phyloP scores from a whole-genome alignment of 2,329 filamentous ascomycete species.

The Nigrospora oryzae region DNA sequence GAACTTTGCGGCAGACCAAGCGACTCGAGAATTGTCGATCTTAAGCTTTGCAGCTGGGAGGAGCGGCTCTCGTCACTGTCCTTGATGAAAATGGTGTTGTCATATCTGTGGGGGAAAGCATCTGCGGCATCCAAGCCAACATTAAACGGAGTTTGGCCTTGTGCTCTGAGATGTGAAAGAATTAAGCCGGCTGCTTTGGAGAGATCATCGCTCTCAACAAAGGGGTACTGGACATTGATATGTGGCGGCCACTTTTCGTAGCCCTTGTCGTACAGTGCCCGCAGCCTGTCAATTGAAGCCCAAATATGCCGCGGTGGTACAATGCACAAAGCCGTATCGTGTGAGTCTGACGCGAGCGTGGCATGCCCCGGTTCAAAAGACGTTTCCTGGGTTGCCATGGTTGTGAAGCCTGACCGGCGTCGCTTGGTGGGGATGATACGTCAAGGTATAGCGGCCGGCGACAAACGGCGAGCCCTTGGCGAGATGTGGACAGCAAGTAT shows the following conservation, averaged over 20 bases:
- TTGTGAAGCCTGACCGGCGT: too few species aligned
- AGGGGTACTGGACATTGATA: conserved; percentile 59
- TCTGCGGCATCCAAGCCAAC: conserved; percentile 31
- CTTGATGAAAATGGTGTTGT: conserved; percentile 40
- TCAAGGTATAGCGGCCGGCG: too few species aligned
- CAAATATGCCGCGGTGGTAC: conserved; percentile 43
- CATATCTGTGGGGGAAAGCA: conserved; percentile 38
- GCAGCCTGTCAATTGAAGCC: conserved; percentile 41
- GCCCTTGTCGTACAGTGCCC: conserved; percentile 54
- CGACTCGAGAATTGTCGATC: conserved; percentile 22
- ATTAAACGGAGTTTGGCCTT: conserved; percentile 5
- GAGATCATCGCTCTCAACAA: conserved; percentile 42
- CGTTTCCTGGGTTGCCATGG: too few species aligned
- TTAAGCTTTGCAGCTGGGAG: conserved; percentile 22
- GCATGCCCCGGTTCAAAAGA: background rate
- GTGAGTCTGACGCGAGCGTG: conserved; percentile 23
- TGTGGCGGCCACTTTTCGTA: conserved; percentile 58
- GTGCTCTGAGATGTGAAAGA: conserved; percentile 19
- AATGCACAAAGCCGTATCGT: conserved; percentile 53
- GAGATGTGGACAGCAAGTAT: too few species aligned
- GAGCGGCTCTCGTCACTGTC: conserved; percentile 15
- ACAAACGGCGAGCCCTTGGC: too few species aligned
- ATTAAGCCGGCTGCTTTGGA: conserved; percentile 30
- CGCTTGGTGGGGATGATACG: too few species aligned
- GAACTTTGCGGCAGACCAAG: conserved; percentile 20